A percentile compares a stretch with the other conserved stretches of the same genome.
phyloP scores from a whole-genome alignment of 2,329 filamentous ascomycete genomes.

The Botrytis squamosa region DNA sequence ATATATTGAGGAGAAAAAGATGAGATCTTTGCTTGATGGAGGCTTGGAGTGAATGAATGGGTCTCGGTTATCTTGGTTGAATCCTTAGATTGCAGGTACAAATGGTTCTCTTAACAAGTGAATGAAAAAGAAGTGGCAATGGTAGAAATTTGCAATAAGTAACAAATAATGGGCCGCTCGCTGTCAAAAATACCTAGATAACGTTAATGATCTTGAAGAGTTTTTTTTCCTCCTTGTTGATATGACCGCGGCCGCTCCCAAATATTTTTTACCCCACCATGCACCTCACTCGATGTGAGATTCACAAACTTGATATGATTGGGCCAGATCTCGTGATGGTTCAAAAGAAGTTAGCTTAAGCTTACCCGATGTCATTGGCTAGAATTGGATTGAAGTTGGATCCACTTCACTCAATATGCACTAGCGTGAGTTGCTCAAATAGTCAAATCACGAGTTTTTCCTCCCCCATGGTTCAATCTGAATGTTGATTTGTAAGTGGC shows the following conservation, averaged over 20 bases:
- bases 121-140: neutral
- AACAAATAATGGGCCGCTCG: neutral
- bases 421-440: neutral
- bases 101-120: neutral
- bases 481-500: neutral
- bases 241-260: neutral
- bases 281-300: neutral
- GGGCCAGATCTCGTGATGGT: neutral
- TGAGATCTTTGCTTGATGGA: neutral
- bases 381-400: neutral
- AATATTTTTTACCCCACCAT: conserved; percentile 3
- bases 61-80: neutral
- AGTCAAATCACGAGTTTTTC: neutral
- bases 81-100: neutral
- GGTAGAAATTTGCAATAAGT: neutral
- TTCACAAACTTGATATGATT: neutral
- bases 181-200: neutral
- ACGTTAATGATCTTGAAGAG: neutral
- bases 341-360: neutral
- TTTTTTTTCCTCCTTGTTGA: conserved; percentile 2
- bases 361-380: neutral
- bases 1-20: neutral
- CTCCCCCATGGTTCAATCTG: neutral
- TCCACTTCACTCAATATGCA: neutral
- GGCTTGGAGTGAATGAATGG: neutral